Percentiles rank a stretch among this genome's conserved stretches.
Conservation (phyloP, 164 flowering plant genomes). For the Akebia trifoliata region DNA sequence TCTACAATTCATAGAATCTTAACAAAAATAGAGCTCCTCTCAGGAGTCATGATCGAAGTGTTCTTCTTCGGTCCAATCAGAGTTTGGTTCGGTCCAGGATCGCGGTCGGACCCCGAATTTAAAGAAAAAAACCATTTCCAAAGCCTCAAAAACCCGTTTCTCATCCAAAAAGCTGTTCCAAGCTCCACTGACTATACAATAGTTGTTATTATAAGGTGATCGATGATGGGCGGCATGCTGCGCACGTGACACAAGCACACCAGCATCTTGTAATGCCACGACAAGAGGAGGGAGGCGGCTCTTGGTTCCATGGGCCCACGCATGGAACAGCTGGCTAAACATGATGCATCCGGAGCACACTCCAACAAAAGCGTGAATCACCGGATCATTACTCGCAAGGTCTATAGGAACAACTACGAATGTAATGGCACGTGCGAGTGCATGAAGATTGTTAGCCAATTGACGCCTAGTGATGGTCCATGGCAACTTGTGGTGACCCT, state of each 20-base stretch:
- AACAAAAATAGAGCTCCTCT: no score
- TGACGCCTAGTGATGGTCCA: slow-evolving; percentile 78
- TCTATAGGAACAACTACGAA: slow-evolving; percentile 54
- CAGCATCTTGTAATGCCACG: slow-evolving; percentile 65
- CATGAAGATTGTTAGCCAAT: slow-evolving; percentile 70
- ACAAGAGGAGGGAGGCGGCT: slow-evolving; percentile 60
- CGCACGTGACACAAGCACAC: slow-evolving; percentile 58
- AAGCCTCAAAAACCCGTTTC: slow-evolving; percentile 45
- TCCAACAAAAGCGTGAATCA: slow-evolving; percentile 42
- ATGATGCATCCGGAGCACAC: slow-evolving; percentile 65
- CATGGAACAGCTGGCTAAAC: slow-evolving; percentile 94
- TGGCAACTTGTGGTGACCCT: slow-evolving; percentile 77
- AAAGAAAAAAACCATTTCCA: slow-evolving; percentile 75
- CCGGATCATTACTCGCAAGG: slow-evolving; percentile 32
- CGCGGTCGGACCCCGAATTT: slow-evolving; percentile 63
- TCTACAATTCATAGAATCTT: no score
- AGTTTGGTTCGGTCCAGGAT: slow-evolving; percentile 74
- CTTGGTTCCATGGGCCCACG: slow-evolving; percentile 86
- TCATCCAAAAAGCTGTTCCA: slow-evolving; percentile 75
- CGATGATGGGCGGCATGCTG: slow-evolving; percentile 76
- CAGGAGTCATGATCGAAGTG: no score
- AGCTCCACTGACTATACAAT: slow-evolving; percentile 83
- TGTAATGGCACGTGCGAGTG: slow-evolving; percentile 53
- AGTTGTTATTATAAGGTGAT: slow-evolving; percentile 68
- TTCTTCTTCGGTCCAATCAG: slow-evolving; percentile 63